These are phyloP conservation scores for Haplosporangium sp. DNA, from an alignment of 371 early-diverging fungal species.

Conservation along the genomic window DNA sequence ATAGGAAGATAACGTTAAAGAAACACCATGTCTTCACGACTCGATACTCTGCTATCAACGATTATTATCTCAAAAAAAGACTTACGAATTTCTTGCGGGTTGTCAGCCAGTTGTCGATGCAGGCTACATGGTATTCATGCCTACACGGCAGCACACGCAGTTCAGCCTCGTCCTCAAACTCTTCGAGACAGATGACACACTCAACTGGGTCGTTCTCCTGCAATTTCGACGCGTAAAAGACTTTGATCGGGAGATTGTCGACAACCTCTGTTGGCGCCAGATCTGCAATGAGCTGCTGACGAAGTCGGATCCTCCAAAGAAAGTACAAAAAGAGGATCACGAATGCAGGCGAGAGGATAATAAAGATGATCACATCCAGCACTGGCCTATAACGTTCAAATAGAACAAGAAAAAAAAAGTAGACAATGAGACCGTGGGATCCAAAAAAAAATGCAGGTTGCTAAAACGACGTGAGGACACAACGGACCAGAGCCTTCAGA, in stretches of 20 bases:
- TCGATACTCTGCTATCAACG: no score
- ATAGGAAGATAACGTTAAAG: no score
- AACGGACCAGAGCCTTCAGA: neutral
- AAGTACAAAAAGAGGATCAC: conserved; percentile 79
- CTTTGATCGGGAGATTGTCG: conserved; percentile 68
- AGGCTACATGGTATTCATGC: conserved; percentile 92
- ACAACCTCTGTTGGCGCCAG: conserved; percentile 78
- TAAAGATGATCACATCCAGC: conserved; percentile 76
- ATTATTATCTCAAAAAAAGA: neutral
- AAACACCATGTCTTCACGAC: no score
- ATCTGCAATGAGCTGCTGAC: conserved; percentile 67
- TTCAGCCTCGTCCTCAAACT: conserved; percentile 80
- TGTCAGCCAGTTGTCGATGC: conserved; percentile 90
- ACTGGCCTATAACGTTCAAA: conserved; percentile 65
- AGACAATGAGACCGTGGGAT: neutral
- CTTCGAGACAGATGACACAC: conserved; percentile 95
- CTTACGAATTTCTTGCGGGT: conserved; percentile 79
- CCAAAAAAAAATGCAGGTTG: conserved; percentile 6
- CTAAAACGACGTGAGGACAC: neutral
- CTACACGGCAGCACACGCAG: conserved; percentile 86
- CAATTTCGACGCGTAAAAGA: conserved; percentile 66
- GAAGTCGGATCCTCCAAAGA: conserved; percentile 73
- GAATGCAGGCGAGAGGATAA: conserved; percentile 76
- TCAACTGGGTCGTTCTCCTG: conserved; percentile 76
- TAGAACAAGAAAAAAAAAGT: neutral